Evolutionary conservation across 805 yeast genomes (phyloP).

Genomic region (Wickerhamomyces canadensis): DNA sequence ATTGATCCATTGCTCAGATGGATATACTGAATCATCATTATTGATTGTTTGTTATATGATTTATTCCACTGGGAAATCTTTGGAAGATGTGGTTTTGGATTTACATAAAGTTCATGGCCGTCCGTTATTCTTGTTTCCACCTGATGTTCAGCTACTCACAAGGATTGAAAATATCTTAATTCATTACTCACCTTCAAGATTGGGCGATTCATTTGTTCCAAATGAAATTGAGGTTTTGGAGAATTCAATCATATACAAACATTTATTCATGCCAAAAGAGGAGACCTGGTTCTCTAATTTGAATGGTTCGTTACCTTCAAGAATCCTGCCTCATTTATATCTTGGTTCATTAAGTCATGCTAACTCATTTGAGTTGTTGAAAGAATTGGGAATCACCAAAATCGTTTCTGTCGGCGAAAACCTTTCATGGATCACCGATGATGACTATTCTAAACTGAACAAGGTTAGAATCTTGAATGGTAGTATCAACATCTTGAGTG

Average conservation of each 20-base stretch:
- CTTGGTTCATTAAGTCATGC: constrained; percentile 86
- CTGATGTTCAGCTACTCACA: constrained; percentile 61
- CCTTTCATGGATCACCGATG: constrained; percentile 51
- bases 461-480: constrained; percentile 11
- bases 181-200: constrained; percentile 47
- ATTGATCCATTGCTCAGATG: constrained; percentile 78
- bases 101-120: constrained; percentile 61
- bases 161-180: constrained; percentile 60
- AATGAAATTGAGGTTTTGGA: constrained; percentile 12
- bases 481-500: constrained; percentile 15
- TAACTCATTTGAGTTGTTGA: constrained; percentile 55
- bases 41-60: constrained; percentile 65
- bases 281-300: constrained; percentile 25
- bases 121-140: constrained; percentile 78
- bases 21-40: constrained; percentile 88
- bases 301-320: constrained; percentile 75
- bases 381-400: constrained; percentile 60
- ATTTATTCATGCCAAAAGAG: constrained; percentile 26
- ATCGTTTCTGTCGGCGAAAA: constrained; percentile 85
- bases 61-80: constrained; percentile 52
- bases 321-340: constrained; percentile 77
- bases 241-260: constrained; percentile 28
- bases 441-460: constrained; percentile 6
- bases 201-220: constrained; percentile 8
- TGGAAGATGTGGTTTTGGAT: constrained; percentile 61